Evolutionary conservation across 2,329 filamentous ascomycete species (phyloP), one percentile per base, ranked within the genome.

Genomic region (Ceratocystis ficicola): DNA sequence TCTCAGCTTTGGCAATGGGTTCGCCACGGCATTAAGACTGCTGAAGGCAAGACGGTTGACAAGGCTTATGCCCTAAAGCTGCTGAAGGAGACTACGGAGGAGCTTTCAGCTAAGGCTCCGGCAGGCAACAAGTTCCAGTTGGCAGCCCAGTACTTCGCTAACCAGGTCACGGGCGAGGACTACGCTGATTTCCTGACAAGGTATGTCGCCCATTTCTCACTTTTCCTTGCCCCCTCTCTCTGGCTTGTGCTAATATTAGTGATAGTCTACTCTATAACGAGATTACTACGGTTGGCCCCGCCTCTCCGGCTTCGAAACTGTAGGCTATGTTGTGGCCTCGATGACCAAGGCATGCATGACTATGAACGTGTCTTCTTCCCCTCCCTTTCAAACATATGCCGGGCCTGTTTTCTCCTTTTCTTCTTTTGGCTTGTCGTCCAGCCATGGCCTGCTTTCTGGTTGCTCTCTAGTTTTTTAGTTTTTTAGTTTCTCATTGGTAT

Each of bases 1-100:
- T 90, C 85, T 71, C 94, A 99, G 80, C 83, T 99, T 59, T 96
- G 93, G 93, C 94, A 99, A 76, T 99, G 94, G 94, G 85, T 87
- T 69, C 86, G 83, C 73, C 84, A 87, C 74, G 82, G 82, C 69
- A 73, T 93, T 36, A 83, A 82, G 69, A 96, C 92, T 6, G 83
- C 87, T 55, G 90, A 96, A 74, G 93, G 93, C 77, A 92, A 93
- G 82, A 89, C 85, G 73, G 86, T 99, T 70, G 92, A 95, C 78
- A 96, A 96, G 82, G 84, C 85, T 44, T 97, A 96, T 74, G 88
- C 90, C 6, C 84, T 96, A 68, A 86, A 86, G 78, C 81, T 97
- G 66, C 84, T 97, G 71, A 86, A 89, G 75, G 92, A 99, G 81
- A 86, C 91, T 76, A 83, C 91, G 46, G 85, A 91, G 67, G 81